Conservation (phyloP, 2,329 filamentous ascomycete genomes). For the Diplodia sapinea region DNA sequence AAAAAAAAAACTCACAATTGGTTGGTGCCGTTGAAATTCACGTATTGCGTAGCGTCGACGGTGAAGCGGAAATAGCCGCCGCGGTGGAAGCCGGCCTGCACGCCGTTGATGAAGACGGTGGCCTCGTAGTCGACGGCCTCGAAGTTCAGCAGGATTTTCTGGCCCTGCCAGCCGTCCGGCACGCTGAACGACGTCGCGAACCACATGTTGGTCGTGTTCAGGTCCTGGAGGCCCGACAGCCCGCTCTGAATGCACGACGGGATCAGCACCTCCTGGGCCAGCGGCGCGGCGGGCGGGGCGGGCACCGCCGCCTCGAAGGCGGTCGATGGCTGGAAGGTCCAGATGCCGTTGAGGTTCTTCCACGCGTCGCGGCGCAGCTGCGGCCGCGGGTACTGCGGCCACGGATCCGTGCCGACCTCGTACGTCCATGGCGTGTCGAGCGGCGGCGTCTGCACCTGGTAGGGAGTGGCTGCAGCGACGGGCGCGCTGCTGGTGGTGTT, state of each 20-base stretch:
- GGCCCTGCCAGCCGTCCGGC: slow-evolving; percentile 54
- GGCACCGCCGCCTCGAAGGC: slow-evolving; percentile 47
- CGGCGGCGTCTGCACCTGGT: slow-evolving; percentile 51
- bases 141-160: slow-evolving; percentile 60
- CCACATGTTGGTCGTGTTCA: slow-evolving; percentile 52
- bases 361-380: slow-evolving; percentile 61
- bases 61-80: slow-evolving; percentile 69
- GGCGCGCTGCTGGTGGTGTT: slow-evolving; percentile 1
- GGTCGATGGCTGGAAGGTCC: slow-evolving; percentile 57
- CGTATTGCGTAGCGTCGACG: slow-evolving; percentile 61
- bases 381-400: slow-evolving; percentile 65
- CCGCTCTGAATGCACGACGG: slow-evolving; percentile 63
- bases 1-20: slow-evolving; percentile 57
- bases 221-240: slow-evolving; percentile 56
- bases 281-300: slow-evolving; percentile 52
- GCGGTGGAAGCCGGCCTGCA: slow-evolving; percentile 58
- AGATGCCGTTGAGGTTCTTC: slow-evolving; percentile 65
- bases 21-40: slow-evolving; percentile 55
- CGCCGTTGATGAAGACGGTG: slow-evolving; percentile 64
- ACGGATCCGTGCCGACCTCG: slow-evolving; percentile 59
- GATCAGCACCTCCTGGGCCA: slow-evolving; percentile 55
- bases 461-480: slow-evolving; percentile 39
- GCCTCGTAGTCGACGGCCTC: slow-evolving; percentile 65
- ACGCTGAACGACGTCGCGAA: slow-evolving; percentile 60
- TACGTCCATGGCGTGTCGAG: slow-evolving; percentile 59